Evolutionary conservation across 2,329 filamentous ascomycete genomes (phyloP), one percentile per base, ranked within the genome.

Genomic region (Gliomastix tumulicola): DNA sequence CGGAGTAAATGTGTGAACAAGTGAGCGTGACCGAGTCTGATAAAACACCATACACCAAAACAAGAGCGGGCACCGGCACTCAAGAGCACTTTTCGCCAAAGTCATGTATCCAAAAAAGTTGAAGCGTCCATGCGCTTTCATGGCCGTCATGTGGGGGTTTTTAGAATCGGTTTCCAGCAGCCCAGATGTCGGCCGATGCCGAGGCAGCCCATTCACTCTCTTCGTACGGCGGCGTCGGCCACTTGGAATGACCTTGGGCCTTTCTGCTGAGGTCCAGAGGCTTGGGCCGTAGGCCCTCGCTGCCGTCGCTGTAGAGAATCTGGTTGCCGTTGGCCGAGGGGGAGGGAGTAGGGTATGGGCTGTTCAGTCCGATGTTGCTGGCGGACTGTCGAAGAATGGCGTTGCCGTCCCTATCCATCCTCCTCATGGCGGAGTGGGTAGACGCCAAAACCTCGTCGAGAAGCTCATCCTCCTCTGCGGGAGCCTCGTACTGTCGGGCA

Each of bases 391-490:
- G 64, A 21, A 82, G 61, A 22, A 60, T 48, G 43, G 62, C 61
- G 10, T 41, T 38, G 34, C 51, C 43, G 3, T 63, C 60, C 53
- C 63, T 74, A 54, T 73, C 86, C 41, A 94, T 68, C 9, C 79
- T 79, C 54, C 78, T 82, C 52, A 85, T 84, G 7, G 81, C 86
- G 42, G 76, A 78, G 49, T 82, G 82, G 0, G 88, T 85, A 6
- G 85, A 87, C 34, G 80, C 75, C 30, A 96, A 69, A 16, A 81
- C 88, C 60, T 98, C 92, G 48, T 96, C 89, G 9, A 97, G 71
- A 9, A 98, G 73, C 62, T 98, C 92, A 41, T 98, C 92, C 54
- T 97, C 90, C 60, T 98, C 92, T 50, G 94, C 89, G 2, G 92
- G 88, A 0, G 89, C 89, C 54, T 98, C 92, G 55, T 97, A 96